Conservation (phyloP, 768 basidiomycete species). For the Amanita jacksonii region DNA sequence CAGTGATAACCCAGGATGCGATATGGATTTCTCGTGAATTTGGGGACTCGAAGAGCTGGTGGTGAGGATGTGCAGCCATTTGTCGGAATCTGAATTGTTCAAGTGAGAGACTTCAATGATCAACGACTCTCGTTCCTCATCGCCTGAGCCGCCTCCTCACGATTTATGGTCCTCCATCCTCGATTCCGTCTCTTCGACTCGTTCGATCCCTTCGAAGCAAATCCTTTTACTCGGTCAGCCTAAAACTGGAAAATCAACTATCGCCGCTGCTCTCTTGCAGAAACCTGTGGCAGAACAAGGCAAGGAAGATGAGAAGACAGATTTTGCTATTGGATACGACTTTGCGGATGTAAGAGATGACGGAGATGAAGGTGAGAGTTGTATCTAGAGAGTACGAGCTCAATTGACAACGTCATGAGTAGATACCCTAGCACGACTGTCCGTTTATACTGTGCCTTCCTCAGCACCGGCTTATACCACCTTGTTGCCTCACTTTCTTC, state of each 20-base stretch:
- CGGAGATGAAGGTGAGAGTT: conserved; percentile 76
- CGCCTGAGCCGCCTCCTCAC: conserved; percentile 64
- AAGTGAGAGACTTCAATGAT: conserved; percentile 17
- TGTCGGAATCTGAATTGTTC: not conserved
- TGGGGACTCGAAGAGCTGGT: conserved; percentile 60
- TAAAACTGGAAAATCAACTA: conserved; percentile 66
- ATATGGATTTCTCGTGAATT: conserved; percentile 63
- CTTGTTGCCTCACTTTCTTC: conserved; percentile 70
- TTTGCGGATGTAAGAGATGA: conserved; percentile 89
- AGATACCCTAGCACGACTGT: conserved; percentile 87
- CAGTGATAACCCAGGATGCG: conserved; percentile 58
- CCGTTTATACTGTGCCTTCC: conserved; percentile 86
- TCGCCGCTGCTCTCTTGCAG: conserved; percentile 64
- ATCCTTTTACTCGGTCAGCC: conserved; percentile 78
- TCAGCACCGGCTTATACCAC: conserved; percentile 60
- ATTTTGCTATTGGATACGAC: conserved; percentile 88
- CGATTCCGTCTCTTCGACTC: conserved; percentile 73
- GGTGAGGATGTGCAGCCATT: conserved; percentile 48
- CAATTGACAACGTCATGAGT: no score
- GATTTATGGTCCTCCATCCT: conserved; percentile 93
- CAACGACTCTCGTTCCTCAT: conserved; percentile 49
- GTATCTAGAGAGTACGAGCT: no score
- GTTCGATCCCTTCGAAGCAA: conserved; percentile 81
- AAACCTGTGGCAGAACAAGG: conserved; percentile 48
- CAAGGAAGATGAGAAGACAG: conserved; percentile 50